phyloP scores from a whole-genome alignment of 805 yeast genomes.

The Cyberlindnera galapagoensis region DNA sequence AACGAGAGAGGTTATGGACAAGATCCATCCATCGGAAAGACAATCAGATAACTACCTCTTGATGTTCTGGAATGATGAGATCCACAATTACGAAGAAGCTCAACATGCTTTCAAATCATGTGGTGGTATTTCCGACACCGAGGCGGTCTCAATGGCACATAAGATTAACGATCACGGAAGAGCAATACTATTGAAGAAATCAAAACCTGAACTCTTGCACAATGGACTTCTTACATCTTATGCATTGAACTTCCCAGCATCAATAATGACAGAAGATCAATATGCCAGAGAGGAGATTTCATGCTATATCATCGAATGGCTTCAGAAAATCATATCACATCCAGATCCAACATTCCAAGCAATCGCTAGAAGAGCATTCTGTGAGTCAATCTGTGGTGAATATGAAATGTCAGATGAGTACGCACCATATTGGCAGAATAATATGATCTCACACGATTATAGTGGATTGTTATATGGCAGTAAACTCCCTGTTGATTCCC shows the following conservation, averaged over 20 bases:
- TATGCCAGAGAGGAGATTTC: slow-evolving; percentile 42
- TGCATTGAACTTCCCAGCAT: slow-evolving; percentile 43
- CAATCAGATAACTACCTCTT: slow-evolving; percentile 34
- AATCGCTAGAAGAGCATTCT: slow-evolving; percentile 34
- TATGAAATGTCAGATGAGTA: slow-evolving; percentile 11
- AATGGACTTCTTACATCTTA: slow-evolving; percentile 34
- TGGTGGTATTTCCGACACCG: slow-evolving; percentile 20
- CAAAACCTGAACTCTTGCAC: slow-evolving; percentile 21
- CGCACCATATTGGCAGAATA: slow-evolving; percentile 20
- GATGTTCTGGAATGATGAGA: slow-evolving; percentile 75
- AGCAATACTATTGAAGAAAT: slow-evolving; percentile 35
- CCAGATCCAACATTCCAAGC: slow-evolving; percentile 33
- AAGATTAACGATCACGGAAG: slow-evolving; percentile 46
- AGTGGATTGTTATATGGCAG: slow-evolving; percentile 16
- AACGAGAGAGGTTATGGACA: slow-evolving; percentile 4
- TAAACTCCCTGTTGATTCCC: slow-evolving; percentile 9
- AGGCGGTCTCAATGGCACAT: slow-evolving; percentile 33
- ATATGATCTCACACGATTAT: slow-evolving; percentile 2
- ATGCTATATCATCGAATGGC: slow-evolving; percentile 44
- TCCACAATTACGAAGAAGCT: slow-evolving; percentile 55
- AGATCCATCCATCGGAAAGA: neutral
- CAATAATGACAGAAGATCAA: slow-evolving; percentile 46
- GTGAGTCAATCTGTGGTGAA: slow-evolving; percentile 35
- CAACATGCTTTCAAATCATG: slow-evolving; percentile 37
- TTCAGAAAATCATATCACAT: slow-evolving; percentile 33